Evolutionary conservation across 225 moss, liverwort and hornwort genomes (phyloP).

Genomic region (Physcomitrellopsis africana): DNA sequence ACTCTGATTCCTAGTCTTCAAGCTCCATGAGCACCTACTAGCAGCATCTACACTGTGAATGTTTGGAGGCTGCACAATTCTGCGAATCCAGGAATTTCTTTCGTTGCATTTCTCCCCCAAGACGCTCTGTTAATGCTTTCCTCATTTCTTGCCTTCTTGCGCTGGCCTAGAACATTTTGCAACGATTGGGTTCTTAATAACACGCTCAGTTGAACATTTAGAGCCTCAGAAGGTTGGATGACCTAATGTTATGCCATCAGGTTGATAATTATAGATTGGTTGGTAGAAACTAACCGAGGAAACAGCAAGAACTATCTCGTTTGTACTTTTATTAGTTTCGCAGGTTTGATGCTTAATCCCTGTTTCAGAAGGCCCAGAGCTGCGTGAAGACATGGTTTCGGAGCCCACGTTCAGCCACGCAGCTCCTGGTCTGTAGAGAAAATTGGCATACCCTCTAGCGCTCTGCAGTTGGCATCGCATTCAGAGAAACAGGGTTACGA

Average conservation of each 20-base stretch:
- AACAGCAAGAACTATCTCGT: conserved; percentile 35
- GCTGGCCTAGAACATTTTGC: conserved; percentile 29
- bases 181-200: not conserved
- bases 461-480: conserved; percentile 28
- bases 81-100: conserved; percentile 39
- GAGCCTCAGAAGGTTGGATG: too few relatives aligned
- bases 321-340: conserved; percentile 35
- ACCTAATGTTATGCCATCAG: not conserved
- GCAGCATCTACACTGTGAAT: conserved; percentile 33
- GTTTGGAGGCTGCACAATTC: conserved; percentile 20
- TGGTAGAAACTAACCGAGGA: conserved; percentile 25
- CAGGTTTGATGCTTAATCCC: conserved; percentile 26
- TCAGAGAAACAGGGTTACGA: not conserved
- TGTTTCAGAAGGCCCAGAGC: conserved; percentile 20
- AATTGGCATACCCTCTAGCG: conserved; percentile 40
- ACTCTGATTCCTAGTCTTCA: not conserved
- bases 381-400: conserved; percentile 25
- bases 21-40: not conserved
- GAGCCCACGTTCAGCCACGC: conserved; percentile 37
- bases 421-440: conserved; percentile 48
- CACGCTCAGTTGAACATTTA: too few relatives aligned
- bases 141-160: conserved; percentile 49
- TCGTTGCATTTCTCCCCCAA: conserved; percentile 31
- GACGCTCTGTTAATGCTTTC: conserved; percentile 30
- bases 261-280: not conserved